Evolutionary conservation across 257 asterid species (phyloP), one percentile per base, ranked within the genome.

Genomic region (Nicotiana benthamiana): DNA sequence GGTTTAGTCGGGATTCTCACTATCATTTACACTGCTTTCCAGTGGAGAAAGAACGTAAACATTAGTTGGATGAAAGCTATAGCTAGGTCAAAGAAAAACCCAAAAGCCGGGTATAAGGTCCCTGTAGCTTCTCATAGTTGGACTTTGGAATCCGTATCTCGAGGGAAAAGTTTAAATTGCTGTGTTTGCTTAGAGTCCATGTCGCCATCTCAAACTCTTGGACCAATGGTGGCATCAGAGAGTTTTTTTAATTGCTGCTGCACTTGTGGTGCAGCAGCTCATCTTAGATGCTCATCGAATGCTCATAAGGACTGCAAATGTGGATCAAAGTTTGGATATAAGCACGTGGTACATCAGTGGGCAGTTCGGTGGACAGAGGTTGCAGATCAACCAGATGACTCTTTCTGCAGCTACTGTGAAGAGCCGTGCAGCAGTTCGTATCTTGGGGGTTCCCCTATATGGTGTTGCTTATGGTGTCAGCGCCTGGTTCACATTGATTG

Each of bases 391-490:
- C 92, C 89, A 46, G 98, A 93, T 57, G 99, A 93, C 64, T 89
- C 96, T 72, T 92, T 90, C 84, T 95, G 99, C 82, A 92, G 97
- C 86, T 88, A 93, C 86, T 95, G 99, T 80, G 99, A 95, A 77
- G 99, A 95, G 93, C 95, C 97, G 26, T 95, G 98, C 87, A 92
- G 92, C 86, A 84, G 90, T 77, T 92, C 97, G 57, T 93, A 92
- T 87, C 97, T 95, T 80, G 97, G 94, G 74, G 99, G 97, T 59
- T 93, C 99, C 77, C 98, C 99, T 24, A 89, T 95, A 61, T 95
- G 99, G 99, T 88, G 97, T 85, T 95, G 99, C 89, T 84, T 95
- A 83, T 95, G 99, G 99, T 95, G 99, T 85, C 99, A 93, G 86
- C 96, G 93, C 43, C 76, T 95, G 83, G 97, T 95, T 63, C 99